Evolutionary conservation across 2,329 filamentous ascomycete genomes (phyloP).

Genomic region (Ascochyta viciae-villosae): DNA sequence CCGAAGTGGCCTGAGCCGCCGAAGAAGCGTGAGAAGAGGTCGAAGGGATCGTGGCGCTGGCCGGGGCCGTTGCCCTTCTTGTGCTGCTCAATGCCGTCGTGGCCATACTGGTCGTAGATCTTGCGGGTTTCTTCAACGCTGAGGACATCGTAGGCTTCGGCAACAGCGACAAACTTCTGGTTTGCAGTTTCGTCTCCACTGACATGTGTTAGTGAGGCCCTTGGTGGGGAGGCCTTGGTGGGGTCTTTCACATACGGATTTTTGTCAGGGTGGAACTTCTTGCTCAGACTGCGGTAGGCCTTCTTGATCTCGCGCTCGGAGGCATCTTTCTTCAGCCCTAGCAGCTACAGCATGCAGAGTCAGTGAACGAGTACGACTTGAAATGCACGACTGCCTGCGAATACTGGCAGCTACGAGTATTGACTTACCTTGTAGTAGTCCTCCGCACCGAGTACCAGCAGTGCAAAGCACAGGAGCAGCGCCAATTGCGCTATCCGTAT

Average conservation of each 20-base stretch:
- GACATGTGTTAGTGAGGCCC: conserved; percentile 18
- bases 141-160: conserved; percentile 94
- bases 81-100: conserved; percentile 87
- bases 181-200: conserved; percentile 81
- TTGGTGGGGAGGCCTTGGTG: background rate
- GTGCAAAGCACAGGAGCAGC: conserved; percentile 52
- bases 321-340: conserved; percentile 80
- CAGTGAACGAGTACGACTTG: conserved; percentile 14
- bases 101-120: conserved; percentile 93
- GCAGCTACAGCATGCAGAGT: conserved; percentile 63
- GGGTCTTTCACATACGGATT: conserved; percentile 74
- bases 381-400: conserved; percentile 2
- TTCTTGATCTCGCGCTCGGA: conserved; percentile 90
- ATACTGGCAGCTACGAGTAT: background rate
- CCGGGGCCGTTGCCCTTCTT: conserved; percentile 72
- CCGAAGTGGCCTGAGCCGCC: conserved; percentile 88
- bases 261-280: conserved; percentile 97
- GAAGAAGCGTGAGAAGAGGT: conserved; percentile 96
- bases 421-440: conserved; percentile 78
- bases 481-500: conserved; percentile 52
- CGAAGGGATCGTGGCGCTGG: conserved; percentile 79
- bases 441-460: conserved; percentile 59
- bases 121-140: conserved; percentile 79
- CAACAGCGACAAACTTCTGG: conserved; percentile 90
- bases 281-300: conserved; percentile 89